Conservation (phyloP, 495 filamentous ascomycete genomes). For the Aspergillus mulundensis region DNA sequence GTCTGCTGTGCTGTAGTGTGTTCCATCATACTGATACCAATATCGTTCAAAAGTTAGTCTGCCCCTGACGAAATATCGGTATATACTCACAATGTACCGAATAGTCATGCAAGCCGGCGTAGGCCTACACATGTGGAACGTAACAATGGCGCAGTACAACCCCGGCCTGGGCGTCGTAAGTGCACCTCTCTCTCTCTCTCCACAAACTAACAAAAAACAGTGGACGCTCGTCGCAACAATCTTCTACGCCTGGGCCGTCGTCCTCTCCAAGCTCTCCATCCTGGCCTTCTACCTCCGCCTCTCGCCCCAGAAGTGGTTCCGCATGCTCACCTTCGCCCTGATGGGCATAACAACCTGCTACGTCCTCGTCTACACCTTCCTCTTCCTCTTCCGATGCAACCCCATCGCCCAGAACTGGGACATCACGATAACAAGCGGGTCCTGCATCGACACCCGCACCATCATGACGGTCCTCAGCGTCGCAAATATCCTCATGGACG, state of each 20-base stretch:
- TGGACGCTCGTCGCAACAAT: neutral
- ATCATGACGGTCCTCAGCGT: neutral
- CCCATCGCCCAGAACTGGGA: neutral
- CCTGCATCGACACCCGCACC: neutral
- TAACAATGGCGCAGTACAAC: neutral
- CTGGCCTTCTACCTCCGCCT: neutral
- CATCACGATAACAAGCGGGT: neutral
- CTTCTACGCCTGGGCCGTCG: neutral
- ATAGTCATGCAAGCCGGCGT: neutral
- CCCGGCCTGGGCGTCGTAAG: neutral
- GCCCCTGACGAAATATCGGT: neutral
- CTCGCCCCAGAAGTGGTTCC: neutral
- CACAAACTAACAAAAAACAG: neutral
- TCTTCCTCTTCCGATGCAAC: neutral
- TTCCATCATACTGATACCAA: neutral
- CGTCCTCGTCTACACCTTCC: neutral
- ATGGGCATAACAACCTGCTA: neutral
- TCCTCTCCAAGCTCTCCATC: neutral
- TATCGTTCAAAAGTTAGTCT: neutral
- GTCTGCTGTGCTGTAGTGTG: neutral
- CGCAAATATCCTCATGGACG: neutral
- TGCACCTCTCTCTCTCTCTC: neutral
- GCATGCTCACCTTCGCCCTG: neutral
- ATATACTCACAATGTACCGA: neutral
- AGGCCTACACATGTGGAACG: neutral